Base-by-base conservation (phyloP, 495 filamentous ascomycete species). In the Talaromyces proteolyticus region DNA sequence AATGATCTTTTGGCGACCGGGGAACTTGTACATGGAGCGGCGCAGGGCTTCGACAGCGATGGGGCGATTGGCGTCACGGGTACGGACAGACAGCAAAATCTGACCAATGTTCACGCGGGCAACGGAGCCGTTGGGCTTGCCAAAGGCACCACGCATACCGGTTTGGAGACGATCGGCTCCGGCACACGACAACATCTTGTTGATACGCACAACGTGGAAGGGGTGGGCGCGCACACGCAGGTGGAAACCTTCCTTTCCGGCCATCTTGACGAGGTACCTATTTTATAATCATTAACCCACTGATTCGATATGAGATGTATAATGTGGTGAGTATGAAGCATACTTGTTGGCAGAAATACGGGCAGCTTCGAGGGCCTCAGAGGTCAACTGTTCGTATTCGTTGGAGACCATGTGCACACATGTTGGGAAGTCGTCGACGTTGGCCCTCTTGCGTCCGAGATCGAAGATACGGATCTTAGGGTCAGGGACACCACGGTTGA, bases 131-230 rank as follows among this genome's bases (percentile, higher is more conserved):
- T 96, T 91, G 73, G 93, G 92, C 84, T 98, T 98, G 70, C 93
- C 93, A 82, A 88, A 98, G 57, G 93, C 93, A 83, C 93, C 93
- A 85, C 93, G 93, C 93, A 98, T 98, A 76, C 93, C 93, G 55
- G 93, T 97, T 74, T 98, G 93, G 66, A 98, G 84, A 82, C 93
- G 85, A 96, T 98, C 93, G 84, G 93, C 93, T 76, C 93, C 93
- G 63, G 93, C 93, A 72, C 93, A 97, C 57, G 92, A 96, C 86
- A 98, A 88, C 93, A 98, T 97, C 83, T 98, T 98, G 88, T 98
- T 98, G 89, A 98, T 98, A 74, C 93, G 93, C 79, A 96, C 82
- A 75, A 97, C 92, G 79, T 98, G 93, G 90, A 88, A 96, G 54
- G 93, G 93, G 82, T 97, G 93, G 63, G 89, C 92, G 70, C 93